These are phyloP conservation scores for Lumnitzera littorea DNA, from an alignment of 345 rosid species.

Conservation along the genomic window DNA sequence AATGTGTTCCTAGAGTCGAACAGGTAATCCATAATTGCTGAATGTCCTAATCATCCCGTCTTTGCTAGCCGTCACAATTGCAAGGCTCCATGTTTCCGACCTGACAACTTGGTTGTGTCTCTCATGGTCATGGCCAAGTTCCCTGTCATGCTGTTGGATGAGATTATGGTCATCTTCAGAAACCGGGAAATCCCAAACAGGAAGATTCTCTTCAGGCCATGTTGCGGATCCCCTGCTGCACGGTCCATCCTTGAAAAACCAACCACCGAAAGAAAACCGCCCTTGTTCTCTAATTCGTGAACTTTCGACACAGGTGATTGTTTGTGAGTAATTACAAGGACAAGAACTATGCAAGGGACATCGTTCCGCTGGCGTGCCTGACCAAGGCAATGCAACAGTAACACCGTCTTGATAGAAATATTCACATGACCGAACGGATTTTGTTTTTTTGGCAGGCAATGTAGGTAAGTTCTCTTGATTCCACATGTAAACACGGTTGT, in stretches of 20 bases:
- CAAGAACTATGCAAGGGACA: conserved; percentile 11
- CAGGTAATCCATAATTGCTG: conserved; percentile 70
- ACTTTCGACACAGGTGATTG: conserved; percentile 8
- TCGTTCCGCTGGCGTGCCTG: conserved; percentile 11
- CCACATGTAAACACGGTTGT: conserved; percentile 73
- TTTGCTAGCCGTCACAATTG: conserved; percentile 66
- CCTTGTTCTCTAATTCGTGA: conserved; percentile 25
- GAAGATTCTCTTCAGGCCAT: conserved; percentile 94
- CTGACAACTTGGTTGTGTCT: not conserved
- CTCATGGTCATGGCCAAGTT: not conserved
- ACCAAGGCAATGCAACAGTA: conserved; percentile 63
- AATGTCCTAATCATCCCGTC: conserved; percentile 70
- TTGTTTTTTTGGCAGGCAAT: conserved; percentile 21
- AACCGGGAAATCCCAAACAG: conserved; percentile 20
- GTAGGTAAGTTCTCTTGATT: conserved; percentile 29
- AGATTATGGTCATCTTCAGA: conserved; percentile 7
- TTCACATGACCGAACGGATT: conserved; percentile 56
- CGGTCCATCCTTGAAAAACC: conserved; percentile 46
- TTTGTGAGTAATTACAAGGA: conserved; percentile 1
- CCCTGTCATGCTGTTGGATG: too few relatives aligned
- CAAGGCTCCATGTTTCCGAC: conserved; percentile 64
- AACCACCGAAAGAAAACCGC: conserved; percentile 40
- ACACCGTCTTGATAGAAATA: conserved; percentile 56
- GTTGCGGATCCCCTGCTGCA: conserved; percentile 58
- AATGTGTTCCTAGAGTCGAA: conserved; percentile 15